Percentiles rank a stretch among this genome's conserved stretches.
These are phyloP conservation scores for Vanrija sp. DNA, from an alignment of 1,284 basidiomycete species.

Conservation along the genomic window DNA sequence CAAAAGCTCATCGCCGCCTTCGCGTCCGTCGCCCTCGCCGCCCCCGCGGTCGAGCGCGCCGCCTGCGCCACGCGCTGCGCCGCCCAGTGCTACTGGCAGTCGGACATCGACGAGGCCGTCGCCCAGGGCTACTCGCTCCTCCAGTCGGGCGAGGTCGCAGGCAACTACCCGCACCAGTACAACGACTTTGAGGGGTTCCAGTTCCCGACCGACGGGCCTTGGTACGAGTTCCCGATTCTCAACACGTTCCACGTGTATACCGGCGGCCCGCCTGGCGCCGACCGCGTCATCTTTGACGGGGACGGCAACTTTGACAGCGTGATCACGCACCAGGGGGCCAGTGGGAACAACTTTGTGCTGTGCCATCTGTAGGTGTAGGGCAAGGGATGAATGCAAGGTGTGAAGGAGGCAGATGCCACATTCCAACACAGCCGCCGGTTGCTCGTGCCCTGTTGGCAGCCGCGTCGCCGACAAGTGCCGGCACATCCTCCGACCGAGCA, in stretches of 20 bases:
- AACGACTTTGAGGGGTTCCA: neutral
- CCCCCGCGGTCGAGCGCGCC: neutral
- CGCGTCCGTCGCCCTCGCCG: neutral
- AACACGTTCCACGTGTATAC: conserved; percentile 1
- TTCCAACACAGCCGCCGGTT: too few species aligned
- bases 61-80: neutral
- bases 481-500: too few species aligned
- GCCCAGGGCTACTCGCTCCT: neutral
- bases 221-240: conserved; percentile 10
- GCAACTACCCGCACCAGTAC: conserved; percentile 1
- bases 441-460: too few species aligned
- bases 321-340: conserved; percentile 3
- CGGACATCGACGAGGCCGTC: neutral
- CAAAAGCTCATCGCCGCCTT: too few species aligned
- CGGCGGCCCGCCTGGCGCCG: conserved; percentile 4
- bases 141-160: neutral
- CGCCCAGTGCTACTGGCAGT: neutral
- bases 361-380: too few species aligned
- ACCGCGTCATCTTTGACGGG: conserved; percentile 9
- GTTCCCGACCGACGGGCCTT: conserved; percentile 1
- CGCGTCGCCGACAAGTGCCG: too few species aligned
- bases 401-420: too few species aligned
- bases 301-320: conserved; percentile 1
- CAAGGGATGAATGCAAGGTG: too few species aligned
- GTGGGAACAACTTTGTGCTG: neutral